A percentile compares a stretch with the other conserved stretches of the same genome.
phyloP scores from a whole-genome alignment of 1,284 basidiomycete genomes.

The Cryptococcus hybrid region DNA sequence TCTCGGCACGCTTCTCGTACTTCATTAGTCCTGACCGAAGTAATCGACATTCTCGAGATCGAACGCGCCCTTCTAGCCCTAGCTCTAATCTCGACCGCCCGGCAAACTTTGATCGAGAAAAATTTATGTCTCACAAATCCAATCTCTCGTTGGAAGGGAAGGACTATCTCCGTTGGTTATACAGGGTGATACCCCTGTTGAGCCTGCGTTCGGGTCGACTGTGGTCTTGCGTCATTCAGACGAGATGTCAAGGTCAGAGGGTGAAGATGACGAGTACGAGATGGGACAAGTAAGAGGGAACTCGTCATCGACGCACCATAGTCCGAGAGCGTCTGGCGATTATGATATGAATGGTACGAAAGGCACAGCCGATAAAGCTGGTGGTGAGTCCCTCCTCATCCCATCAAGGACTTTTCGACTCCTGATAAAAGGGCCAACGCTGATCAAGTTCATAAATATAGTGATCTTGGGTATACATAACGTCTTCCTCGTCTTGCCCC shows the following conservation, averaged over 20 bases:
- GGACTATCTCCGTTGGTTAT: conserved; percentile 19
- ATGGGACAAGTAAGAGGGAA: background rate
- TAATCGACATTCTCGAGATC: background rate
- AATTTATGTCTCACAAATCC: background rate
- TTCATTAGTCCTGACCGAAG: background rate
- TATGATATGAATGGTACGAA: background rate
- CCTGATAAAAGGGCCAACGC: too few species aligned
- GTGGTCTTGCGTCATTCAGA: conserved; percentile 40
- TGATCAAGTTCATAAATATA: too few species aligned
- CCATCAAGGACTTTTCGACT: too few species aligned
- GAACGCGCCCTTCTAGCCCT: background rate
- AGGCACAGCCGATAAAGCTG: conserved; percentile 71
- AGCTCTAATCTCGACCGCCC: background rate
- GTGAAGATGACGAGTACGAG: background rate
- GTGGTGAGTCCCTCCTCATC: conserved; percentile 34
- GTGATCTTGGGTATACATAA: conserved; percentile 91
- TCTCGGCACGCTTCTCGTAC: conserved; percentile 10
- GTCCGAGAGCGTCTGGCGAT: background rate
- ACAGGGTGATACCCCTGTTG: conserved; percentile 11
- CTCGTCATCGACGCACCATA: background rate
- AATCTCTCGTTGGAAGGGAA: background rate
- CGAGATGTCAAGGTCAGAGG: conserved; percentile 11
- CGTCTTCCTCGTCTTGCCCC: conserved; percentile 72
- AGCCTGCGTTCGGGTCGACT: conserved; percentile 27
- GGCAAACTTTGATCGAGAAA: background rate